Evolutionary conservation across 2,329 filamentous ascomycete genomes (phyloP).

Genomic region (Fusarium euwallaceae): DNA sequence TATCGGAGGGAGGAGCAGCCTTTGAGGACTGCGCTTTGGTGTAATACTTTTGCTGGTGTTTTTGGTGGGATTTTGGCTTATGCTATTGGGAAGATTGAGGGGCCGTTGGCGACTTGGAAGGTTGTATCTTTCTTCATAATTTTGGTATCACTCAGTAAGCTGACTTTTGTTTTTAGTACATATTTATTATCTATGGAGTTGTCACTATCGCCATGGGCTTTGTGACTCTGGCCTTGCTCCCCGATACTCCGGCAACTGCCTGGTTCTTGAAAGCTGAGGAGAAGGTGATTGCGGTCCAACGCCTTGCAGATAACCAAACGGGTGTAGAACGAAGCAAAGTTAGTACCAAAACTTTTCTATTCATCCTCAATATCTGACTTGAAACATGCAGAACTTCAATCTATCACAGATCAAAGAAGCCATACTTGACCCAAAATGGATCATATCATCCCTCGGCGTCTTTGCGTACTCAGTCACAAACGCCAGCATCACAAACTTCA

Average conservation of each 20-base stretch:
- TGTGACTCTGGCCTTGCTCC: background rate
- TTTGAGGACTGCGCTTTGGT: constrained; percentile 50
- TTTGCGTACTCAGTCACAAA: constrained; percentile 76
- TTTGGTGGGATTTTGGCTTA: constrained; percentile 51
- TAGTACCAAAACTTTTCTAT: constrained; percentile 9
- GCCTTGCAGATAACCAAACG: constrained; percentile 10
- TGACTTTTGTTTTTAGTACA: constrained; percentile 1
- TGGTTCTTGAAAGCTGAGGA: constrained; percentile 12
- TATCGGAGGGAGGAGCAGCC: constrained; percentile 50
- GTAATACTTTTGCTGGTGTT: constrained; percentile 49
- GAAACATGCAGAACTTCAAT: constrained; percentile 33
- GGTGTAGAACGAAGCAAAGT: constrained; percentile 11
- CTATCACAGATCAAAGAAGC: constrained; percentile 33
- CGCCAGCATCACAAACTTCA: constrained; percentile 75
- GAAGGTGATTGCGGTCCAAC: constrained; percentile 2
- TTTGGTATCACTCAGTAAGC: accelerated
- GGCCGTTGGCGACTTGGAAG: constrained; percentile 39
- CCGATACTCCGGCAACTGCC: background rate
- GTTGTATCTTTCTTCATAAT: background rate
- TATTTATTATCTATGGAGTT: constrained; percentile 45
- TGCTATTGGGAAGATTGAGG: constrained; percentile 48
- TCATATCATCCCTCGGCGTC: constrained; percentile 42
- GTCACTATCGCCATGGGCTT: constrained; percentile 9
- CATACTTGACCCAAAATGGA: constrained; percentile 41
- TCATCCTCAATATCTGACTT: constrained; percentile 26